Base-by-base conservation (phyloP, 306 rosid species). In the Dalbergia cochinchinensis region DNA sequence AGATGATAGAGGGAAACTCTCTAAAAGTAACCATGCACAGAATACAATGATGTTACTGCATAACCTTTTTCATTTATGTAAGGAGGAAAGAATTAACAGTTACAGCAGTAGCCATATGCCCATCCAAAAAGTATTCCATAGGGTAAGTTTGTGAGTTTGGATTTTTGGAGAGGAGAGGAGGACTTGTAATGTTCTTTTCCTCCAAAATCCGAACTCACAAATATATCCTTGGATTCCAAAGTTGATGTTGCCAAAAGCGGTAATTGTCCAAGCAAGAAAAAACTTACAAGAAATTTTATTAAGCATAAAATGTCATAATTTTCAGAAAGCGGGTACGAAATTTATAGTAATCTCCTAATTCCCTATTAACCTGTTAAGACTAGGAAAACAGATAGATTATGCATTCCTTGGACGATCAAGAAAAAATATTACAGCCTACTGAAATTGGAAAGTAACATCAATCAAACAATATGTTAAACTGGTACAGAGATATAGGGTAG, bases 11-110 rank as follows among this genome's bases (percentile, higher is more conserved):
- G 37, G 47, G 58, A 59, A 57, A 58, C 57, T 41, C 15, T 2
- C 47, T 42, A 42, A 73, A 73, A 58, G 6, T 41, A 58, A 41
- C 42, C 41, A 59, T 41, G 47, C 39, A 58, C 14, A 41, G 11
- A 47, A 73, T 19, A 58, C 19, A 73, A 39, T 73, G 68, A 20
- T 64, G 51, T 64, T 10, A 34, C 62, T n/a, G 3, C 18, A 60
- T 39, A 69, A 26, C 16, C 4, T 48, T 34, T 50, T 12, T 59
- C 11, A 69, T 35, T 60, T 67, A 45, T 31, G 55, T 7, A 77
- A 50, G 65, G 60, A 57, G 45, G 37, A 81, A 31, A 37, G 53
- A 80, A 72, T 16, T 57, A 2, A 48, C 19, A 57, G 33, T 74
- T 60, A 16, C 0, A 58, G 39, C 12, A 11, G 37, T 59, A 68